phyloP scores from a whole-genome alignment of 139 green algal genomes.

The Chlorella sp. region DNA sequence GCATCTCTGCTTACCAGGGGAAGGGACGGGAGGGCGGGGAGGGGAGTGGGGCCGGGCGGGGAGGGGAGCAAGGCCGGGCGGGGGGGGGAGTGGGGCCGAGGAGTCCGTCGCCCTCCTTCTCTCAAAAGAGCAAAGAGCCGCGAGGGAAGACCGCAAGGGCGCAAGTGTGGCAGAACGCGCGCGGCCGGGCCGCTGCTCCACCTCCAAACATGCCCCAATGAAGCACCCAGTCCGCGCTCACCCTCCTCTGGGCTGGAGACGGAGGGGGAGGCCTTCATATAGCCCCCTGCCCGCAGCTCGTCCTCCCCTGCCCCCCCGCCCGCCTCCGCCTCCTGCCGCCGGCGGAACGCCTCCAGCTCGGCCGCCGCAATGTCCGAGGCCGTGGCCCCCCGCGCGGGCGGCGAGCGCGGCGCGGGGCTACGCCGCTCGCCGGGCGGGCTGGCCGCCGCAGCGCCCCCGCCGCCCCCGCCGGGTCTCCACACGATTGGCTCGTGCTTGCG shows the following conservation, averaged over 20 bases:
- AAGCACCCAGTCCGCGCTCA: no score
- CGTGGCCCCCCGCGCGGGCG: not conserved
- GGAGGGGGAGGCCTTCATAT: constrained; percentile 57
- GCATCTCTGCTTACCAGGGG: no score
- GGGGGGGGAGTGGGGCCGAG: not conserved
- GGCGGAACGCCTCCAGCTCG: constrained; percentile 34
- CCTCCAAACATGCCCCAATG: not conserved
- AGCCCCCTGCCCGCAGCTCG: not conserved
- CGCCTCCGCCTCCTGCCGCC: constrained; percentile 9
- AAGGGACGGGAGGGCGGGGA: no score
- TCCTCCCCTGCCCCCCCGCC: not conserved
- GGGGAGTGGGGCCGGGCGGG: no score
- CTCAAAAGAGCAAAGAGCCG: not conserved
- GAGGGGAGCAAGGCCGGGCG: no score
- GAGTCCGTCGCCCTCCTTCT: not conserved
- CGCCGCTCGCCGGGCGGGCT: not conserved
- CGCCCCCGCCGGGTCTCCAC: constrained; percentile 11
- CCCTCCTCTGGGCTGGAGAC: constrained; percentile 40
- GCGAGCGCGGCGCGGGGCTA: not conserved
- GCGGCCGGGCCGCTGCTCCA: not conserved
- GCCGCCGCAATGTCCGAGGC: constrained; percentile 21
- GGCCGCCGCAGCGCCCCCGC: not conserved
- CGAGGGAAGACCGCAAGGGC: no score
- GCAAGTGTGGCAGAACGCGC: not conserved
- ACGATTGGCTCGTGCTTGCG: constrained; percentile 38